phyloP scores from a whole-genome alignment of 345 rosid genomes.

The Populus deltoides region DNA sequence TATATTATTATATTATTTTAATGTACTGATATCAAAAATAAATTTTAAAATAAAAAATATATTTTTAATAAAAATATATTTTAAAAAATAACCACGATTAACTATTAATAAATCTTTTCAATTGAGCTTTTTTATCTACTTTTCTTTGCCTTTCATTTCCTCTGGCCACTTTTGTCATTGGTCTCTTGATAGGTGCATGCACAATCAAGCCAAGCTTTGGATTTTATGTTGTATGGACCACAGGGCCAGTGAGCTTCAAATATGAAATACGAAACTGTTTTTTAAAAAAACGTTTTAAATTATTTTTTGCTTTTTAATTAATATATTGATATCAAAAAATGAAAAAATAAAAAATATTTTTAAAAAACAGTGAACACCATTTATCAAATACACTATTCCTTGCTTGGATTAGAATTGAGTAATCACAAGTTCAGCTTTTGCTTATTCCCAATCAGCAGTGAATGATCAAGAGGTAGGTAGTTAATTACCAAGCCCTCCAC shows the following conservation, averaged over 20 bases:
- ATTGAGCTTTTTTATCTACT: background rate
- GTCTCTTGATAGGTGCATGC: background rate
- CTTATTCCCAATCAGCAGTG: background rate
- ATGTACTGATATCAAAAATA: too few relatives aligned
- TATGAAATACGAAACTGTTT: too few relatives aligned
- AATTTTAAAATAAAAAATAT: too few relatives aligned
- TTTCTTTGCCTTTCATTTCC: background rate
- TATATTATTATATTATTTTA: too few relatives aligned
- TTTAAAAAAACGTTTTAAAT: too few relatives aligned
- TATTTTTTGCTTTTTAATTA: too few relatives aligned
- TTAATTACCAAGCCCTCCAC: background rate
- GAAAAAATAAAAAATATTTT: too few relatives aligned
- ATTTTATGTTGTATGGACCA: slow-evolving; percentile 12
- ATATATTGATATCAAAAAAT: too few relatives aligned
- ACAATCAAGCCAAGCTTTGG: slow-evolving; percentile 13
- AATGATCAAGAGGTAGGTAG: background rate
- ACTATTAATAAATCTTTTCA: background rate
- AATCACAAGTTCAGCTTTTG: slow-evolving; percentile 6
- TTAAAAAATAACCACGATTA: too few relatives aligned
- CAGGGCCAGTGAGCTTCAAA: background rate
- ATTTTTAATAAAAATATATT: too few relatives aligned
- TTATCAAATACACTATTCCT: too few relatives aligned
- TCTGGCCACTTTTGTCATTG: background rate
- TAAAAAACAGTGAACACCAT: too few relatives aligned
- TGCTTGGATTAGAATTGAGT: background rate